Conservation (phyloP, 768 basidiomycete genomes). For the Tulasnella sp. region DNA sequence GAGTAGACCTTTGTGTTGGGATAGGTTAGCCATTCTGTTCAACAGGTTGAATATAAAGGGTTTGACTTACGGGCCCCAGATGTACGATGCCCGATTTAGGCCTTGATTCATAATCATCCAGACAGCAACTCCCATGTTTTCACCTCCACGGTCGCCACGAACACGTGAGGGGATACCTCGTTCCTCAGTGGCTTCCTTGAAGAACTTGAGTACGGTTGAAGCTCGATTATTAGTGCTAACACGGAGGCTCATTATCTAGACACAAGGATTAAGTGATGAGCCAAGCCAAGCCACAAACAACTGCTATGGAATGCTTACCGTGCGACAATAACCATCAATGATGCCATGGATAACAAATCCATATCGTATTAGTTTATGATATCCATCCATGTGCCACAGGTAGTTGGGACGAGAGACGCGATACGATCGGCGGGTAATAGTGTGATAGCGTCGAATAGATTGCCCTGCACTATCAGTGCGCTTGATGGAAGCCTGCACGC, state of each 20-base stretch:
- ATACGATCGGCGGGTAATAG: background rate
- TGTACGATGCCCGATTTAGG: conserved; percentile 23
- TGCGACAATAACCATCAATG: conserved; percentile 48
- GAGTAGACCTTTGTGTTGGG: background rate
- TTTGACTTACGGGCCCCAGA: background rate
- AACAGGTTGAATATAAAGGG: no score
- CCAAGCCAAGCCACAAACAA: background rate
- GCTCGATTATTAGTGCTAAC: background rate
- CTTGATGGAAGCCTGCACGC: background rate
- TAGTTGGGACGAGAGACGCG: conserved; percentile 3
- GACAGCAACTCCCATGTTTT: conserved; percentile 45
- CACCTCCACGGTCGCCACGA: conserved; percentile 34
- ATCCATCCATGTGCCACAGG: conserved; percentile 47
- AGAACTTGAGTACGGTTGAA: background rate
- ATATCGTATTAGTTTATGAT: conserved; percentile 48
- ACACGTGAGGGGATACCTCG: conserved; percentile 42
- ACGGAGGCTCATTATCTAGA: background rate
- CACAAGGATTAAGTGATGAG: no score
- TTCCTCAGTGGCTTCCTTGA: background rate
- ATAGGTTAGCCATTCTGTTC: no score
- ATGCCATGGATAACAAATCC: conserved; percentile 47
- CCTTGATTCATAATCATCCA: conserved; percentile 47
- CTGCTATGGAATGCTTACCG: conserved; percentile 40
- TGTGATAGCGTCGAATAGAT: background rate
- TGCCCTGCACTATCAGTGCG: background rate